Evolutionary conservation across 345 rosid species (phyloP).

Genomic region (Eucalyptus cloeziana): DNA sequence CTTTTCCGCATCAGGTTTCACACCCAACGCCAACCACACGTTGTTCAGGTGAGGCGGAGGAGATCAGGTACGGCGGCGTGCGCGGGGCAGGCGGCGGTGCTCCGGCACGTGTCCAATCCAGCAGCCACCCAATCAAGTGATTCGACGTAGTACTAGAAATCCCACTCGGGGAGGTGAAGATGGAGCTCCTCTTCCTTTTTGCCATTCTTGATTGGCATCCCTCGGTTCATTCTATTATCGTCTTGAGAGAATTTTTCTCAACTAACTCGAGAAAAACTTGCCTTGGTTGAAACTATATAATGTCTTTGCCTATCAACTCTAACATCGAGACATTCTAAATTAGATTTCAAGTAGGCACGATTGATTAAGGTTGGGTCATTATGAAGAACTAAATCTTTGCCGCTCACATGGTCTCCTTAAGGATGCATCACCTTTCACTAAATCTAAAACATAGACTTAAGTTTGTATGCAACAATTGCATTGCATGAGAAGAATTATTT

Average conservation of each 20-base stretch:
- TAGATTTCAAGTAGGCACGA: not conserved
- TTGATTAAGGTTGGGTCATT: not conserved
- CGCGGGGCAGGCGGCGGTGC: not conserved
- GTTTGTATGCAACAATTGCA: rapidly evolving
- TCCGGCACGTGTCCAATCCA: not conserved
- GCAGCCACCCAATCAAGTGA: not conserved
- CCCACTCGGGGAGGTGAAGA: not conserved
- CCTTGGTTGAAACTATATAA: not conserved
- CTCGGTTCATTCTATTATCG: not conserved
- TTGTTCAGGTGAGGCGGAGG: not conserved
- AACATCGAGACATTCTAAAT: not conserved
- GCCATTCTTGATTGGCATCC: not conserved
- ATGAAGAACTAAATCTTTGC: not conserved
- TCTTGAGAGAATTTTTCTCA: not conserved
- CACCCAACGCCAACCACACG: not conserved
- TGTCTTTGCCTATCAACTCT: not conserved
- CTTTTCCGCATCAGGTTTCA: not conserved
- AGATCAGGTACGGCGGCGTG: not conserved
- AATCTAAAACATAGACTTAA: not conserved
- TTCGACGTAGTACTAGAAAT: not conserved
- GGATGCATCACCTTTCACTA: rapidly evolving
- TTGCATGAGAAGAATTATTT: not conserved
- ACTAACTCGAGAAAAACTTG: not conserved
- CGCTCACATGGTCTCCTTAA: rapidly evolving
- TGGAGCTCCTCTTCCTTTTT: not conserved